Evolutionary conservation across 768 basidiomycete genomes (phyloP), one percentile per base, ranked within the genome.

Genomic region (Clavaria fumosa): DNA sequence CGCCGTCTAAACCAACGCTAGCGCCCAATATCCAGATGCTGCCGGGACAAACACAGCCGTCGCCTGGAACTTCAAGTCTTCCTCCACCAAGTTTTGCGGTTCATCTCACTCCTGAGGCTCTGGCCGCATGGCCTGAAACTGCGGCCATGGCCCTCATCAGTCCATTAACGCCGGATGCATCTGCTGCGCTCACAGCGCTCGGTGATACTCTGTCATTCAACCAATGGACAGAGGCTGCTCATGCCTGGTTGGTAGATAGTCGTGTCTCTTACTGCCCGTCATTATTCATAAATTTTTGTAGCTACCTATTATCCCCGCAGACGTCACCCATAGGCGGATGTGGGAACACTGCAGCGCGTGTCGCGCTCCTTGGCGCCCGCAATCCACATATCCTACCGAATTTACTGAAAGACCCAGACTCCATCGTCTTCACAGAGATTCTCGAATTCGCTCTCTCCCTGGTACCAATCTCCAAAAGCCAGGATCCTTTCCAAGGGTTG

Each of bases 381-480:
- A 72, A 60, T 50, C 80, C 77, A 4, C 62, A 59, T 35, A 50
- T 51, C 23, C 57, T 53, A 26, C 66, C 72, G 0, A 63, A 57
- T 37, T 75, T 74, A 50, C 57, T 62, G 51, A 72, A 68, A 51
- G 75, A 89, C 50, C 57, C 66, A 2, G 90, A 95, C 50, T 60
- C 79, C 2, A 61, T 89, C 35, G 72, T 91, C 41, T 71, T 95
- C 45, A 78, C 89, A 2, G 95, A 99, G 59, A 77, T 95, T 34
- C 62, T 77, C 10, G 95, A 99, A 59, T 97, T 88, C 53, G 91
- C 86, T 0, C 51, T 89, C 31, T 85, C 85, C 4, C 58, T 93
- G 26, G 63, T 70, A n/a, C 59, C 78, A 3, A 55, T 69, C 1
- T 48, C 64, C 2, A 95, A 95, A 58, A 85, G 90, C 9, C 86